A percentile compares a stretch with the other conserved stretches of the same genome.
Conservation (phyloP, 2,329 filamentous ascomycete species). For the Cyanodermella asteris region DNA sequence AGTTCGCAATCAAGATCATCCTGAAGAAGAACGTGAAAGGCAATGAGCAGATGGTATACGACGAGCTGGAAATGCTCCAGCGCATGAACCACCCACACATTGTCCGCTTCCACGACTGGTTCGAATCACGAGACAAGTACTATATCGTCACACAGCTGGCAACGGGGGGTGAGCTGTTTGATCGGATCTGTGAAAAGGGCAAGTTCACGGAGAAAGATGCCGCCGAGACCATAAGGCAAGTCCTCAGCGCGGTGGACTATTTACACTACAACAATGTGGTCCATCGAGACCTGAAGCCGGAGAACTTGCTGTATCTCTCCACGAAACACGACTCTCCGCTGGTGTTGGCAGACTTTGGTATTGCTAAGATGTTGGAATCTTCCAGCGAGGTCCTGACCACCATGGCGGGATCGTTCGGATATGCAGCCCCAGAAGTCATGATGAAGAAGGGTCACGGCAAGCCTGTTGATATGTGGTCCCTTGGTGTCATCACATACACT, state of each 20-base stretch:
- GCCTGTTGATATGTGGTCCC: constrained; percentile 97
- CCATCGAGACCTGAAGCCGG: constrained; percentile 91
- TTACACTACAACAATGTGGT: constrained; percentile 89
- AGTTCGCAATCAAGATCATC: constrained; percentile 97
- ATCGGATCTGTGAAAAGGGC: constrained; percentile 92
- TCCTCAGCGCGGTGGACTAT: constrained; percentile 82
- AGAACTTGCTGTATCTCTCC: constrained; percentile 88
- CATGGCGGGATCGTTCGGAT: constrained; percentile 97
- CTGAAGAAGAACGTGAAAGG: constrained; percentile 98
- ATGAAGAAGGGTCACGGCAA: constrained; percentile 93
- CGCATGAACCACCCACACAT: constrained; percentile 83
- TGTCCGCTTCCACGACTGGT: constrained; percentile 95
- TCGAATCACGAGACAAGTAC: constrained; percentile 98
- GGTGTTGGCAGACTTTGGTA: constrained; percentile 91
- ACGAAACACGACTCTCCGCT: constrained; percentile 56
- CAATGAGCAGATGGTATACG: constrained; percentile 96
- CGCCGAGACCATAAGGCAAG: constrained; percentile 82
- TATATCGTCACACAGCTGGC: constrained; percentile 97
- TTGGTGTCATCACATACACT: constrained; percentile 97
- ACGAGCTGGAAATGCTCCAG: constrained; percentile 87
- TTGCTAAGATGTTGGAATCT: constrained; percentile 89
- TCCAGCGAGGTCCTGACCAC: constrained; percentile 84
- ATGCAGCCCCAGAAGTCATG: constrained; percentile 96
- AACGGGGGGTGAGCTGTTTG: constrained; percentile 88
- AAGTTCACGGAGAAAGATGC: constrained; percentile 98